A percentile compares a stretch with the other conserved stretches of the same genome.
phyloP scores from a whole-genome alignment of 495 filamentous ascomycete species.

The Daldinia grandis region DNA sequence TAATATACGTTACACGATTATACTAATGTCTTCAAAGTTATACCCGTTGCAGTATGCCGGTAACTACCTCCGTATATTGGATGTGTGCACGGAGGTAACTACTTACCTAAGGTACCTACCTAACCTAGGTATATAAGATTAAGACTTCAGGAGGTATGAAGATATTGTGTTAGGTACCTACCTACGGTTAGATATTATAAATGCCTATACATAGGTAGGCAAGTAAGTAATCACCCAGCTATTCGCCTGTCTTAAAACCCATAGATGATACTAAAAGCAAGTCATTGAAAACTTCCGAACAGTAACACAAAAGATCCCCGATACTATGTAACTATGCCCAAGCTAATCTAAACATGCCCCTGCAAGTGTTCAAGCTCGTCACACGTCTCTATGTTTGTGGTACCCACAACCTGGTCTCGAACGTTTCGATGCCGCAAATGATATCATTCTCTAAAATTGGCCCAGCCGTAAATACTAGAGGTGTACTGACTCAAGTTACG shows the following conservation, averaged over 20 bases:
- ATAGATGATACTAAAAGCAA: not conserved
- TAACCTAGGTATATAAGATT: no score
- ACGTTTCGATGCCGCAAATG: conserved; percentile 7
- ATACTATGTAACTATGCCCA: not conserved
- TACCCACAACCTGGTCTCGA: conserved; percentile 23
- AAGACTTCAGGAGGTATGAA: no score
- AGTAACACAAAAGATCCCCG: not conserved
- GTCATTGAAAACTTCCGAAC: not conserved
- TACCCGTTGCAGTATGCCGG: no score
- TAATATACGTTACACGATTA: conserved; percentile 12
- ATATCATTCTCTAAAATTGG: conserved; percentile 10
- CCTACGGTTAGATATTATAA: not conserved
- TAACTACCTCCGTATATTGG: no score
- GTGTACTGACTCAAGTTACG: not conserved
- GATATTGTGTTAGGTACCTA: not conserved
- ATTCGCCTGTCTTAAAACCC: not conserved
- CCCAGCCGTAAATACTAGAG: not conserved
- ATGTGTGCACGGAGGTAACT: no score
- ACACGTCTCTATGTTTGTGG: not conserved
- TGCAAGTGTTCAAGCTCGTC: not conserved
- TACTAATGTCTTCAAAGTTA: not conserved
- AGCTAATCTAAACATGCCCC: not conserved
- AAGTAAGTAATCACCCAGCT: not conserved
- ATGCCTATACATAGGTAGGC: no score
- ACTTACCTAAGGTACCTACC: no score